Evolutionary conservation across 2,329 filamentous ascomycete species (phyloP).

Genomic region (Diplocarpon mali): DNA sequence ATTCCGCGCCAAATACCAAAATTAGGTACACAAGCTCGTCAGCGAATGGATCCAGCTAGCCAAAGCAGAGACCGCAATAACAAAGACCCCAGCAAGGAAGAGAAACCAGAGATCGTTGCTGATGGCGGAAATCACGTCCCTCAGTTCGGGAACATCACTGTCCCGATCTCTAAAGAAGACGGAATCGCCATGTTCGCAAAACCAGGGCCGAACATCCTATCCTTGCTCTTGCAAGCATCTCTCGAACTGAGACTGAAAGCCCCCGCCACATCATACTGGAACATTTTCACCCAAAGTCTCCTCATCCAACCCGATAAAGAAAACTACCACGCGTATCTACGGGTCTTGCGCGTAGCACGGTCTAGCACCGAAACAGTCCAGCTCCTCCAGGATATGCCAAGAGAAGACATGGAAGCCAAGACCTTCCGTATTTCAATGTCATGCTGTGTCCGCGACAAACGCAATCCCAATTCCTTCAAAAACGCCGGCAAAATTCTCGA

Average conservation of each 20-base stretch:
- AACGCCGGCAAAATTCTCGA: conserved; percentile 56
- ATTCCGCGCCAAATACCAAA: conserved; percentile 42
- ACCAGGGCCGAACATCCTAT: conserved; percentile 50
- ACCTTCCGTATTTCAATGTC: conserved; percentile 65
- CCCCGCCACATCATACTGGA: conserved; percentile 69
- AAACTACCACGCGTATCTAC: conserved; percentile 60
- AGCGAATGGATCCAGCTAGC: conserved; percentile 1
- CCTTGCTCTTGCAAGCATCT: conserved; percentile 56
- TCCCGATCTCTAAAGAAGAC: conserved; percentile 2
- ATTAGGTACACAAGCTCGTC: conserved; percentile 8
- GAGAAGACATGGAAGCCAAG: conserved; percentile 33
- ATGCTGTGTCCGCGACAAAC: conserved; percentile 64
- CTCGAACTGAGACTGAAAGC: conserved; percentile 47
- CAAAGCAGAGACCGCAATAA: neutral
- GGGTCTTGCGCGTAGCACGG: conserved; percentile 52
- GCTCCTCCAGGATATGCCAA: conserved; percentile 46
- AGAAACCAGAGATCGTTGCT: neutral
- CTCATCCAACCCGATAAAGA: conserved; percentile 59
- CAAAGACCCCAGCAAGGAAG: neutral
- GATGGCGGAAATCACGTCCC: neutral
- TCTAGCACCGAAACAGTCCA: conserved; percentile 50
- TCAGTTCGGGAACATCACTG: neutral
- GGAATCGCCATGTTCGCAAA: conserved; percentile 27
- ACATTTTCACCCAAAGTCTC: conserved; percentile 50
- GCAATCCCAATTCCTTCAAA: conserved; percentile 57